Conservation (phyloP, 2,329 filamentous ascomycete genomes). For the Pestalotiopsis sp. region DNA sequence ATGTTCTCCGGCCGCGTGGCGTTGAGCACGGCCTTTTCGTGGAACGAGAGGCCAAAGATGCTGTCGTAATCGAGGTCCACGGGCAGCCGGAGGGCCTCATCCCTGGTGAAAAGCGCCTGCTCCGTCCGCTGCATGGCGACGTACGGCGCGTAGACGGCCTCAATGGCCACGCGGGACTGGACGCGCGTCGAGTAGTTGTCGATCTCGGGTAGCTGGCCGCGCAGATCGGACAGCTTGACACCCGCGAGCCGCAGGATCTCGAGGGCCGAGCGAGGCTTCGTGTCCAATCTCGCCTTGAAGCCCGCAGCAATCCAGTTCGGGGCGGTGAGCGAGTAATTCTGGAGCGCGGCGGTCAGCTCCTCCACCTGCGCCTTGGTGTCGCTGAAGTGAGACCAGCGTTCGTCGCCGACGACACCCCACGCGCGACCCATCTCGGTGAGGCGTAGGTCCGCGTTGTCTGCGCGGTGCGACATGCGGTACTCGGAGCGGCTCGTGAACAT, state of each 20-base stretch:
- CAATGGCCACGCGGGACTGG: conserved; percentile 73
- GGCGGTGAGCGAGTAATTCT: conserved; percentile 58
- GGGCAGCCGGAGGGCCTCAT: conserved; percentile 77
- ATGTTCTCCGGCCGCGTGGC: conserved; percentile 79
- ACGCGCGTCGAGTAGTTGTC: conserved; percentile 59
- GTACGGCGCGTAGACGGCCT: conserved; percentile 86
- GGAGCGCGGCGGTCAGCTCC: conserved; percentile 65
- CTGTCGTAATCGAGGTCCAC: conserved; percentile 74
- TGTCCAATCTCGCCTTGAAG: conserved; percentile 69
- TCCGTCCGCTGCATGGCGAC: conserved; percentile 71
- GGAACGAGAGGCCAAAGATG: conserved; percentile 75
- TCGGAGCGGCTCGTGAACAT: conserved; percentile 98
- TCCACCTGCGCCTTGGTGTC: conserved; percentile 69
- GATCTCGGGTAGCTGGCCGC: conserved; percentile 59
- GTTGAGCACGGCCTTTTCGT: conserved; percentile 74
- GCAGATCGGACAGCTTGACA: conserved; percentile 60
- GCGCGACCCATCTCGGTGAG: conserved; percentile 78
- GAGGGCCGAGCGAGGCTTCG: conserved; percentile 70
- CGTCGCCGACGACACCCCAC: conserved; percentile 78
- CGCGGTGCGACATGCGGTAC: conserved; percentile 88
- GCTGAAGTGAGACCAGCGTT: conserved; percentile 73
- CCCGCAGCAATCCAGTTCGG: conserved; percentile 71
- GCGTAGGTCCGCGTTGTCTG: conserved; percentile 91
- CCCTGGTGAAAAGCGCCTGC: conserved; percentile 69
- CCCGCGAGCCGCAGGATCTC: conserved; percentile 75